These are phyloP conservation scores for Boletus sensibilis DNA, from an alignment of 768 basidiomycete species.

Conservation along the genomic window DNA sequence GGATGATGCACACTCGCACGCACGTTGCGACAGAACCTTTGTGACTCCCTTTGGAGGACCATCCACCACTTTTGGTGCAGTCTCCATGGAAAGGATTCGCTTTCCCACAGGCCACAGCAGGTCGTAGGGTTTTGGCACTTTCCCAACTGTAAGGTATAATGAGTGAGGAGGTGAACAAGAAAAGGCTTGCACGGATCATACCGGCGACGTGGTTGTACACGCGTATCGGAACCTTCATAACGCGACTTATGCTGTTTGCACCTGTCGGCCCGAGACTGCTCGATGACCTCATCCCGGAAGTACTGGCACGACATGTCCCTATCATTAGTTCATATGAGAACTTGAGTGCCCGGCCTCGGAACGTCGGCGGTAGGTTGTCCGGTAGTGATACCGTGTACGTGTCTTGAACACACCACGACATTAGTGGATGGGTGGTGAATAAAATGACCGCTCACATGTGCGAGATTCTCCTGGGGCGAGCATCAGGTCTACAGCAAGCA, in stretches of 20 bases:
- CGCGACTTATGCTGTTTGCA: slow-evolving; percentile 57
- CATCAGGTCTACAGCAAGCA: slow-evolving; percentile 85
- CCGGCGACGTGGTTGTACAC: slow-evolving; percentile 87
- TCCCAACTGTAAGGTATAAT: slow-evolving; percentile 41
- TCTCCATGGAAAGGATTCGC: slow-evolving; percentile 34
- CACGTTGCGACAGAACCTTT: slow-evolving; percentile 12
- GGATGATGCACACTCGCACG: slow-evolving; percentile 3
- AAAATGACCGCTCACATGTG: slow-evolving; percentile 52
- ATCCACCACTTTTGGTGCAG: slow-evolving; percentile 26
- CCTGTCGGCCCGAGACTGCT: slow-evolving; percentile 35
- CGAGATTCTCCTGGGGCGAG: slow-evolving; percentile 82
- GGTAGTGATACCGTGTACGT: slow-evolving; percentile 79
- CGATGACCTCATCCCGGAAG: slow-evolving; percentile 28
- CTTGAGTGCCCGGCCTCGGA: slow-evolving; percentile 75
- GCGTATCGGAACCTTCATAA: slow-evolving; percentile 90
- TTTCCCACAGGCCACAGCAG: slow-evolving; percentile 73
- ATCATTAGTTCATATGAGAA: slow-evolving; percentile 92
- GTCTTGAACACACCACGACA: slow-evolving; percentile 46
- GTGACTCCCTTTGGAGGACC: slow-evolving; percentile 12
- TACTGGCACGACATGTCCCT: slow-evolving; percentile 72
- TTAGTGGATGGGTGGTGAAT: neutral
- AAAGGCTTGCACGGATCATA: slow-evolving; percentile 34
- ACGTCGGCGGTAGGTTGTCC: slow-evolving; percentile 83
- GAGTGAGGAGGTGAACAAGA: slow-evolving; percentile 8
- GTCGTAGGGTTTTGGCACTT: slow-evolving; percentile 68